A percentile compares a stretch with the other conserved stretches of the same genome.
Evolutionary conservation across 2,329 filamentous ascomycete genomes (phyloP).

Genomic region (Nigrospora oryzae): DNA sequence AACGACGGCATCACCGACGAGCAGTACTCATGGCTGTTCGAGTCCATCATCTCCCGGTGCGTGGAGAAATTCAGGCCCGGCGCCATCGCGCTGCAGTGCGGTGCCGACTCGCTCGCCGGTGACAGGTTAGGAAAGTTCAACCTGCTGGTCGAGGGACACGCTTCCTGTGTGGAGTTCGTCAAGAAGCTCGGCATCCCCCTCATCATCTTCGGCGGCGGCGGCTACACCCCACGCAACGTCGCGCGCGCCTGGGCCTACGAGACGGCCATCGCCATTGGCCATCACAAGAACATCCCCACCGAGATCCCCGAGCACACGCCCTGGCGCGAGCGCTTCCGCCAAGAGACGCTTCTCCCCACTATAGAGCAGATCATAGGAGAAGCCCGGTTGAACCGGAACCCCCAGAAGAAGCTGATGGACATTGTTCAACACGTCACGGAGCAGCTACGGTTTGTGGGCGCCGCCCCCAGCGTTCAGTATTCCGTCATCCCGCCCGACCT

Average conservation of each 20-base stretch:
- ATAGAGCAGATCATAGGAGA: slow-evolving; percentile 66
- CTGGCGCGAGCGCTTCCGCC: slow-evolving; percentile 81
- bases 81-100: slow-evolving; percentile 91
- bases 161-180: slow-evolving; percentile 81
- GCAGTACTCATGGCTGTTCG: slow-evolving; percentile 81
- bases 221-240: slow-evolving; percentile 94
- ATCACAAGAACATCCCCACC: slow-evolving; percentile 59
- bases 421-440: slow-evolving; percentile 74
- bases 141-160: slow-evolving; percentile 89
- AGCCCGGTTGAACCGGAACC: slow-evolving; percentile 68
- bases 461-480: slow-evolving; percentile 82
- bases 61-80: slow-evolving; percentile 79
- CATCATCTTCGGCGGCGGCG: slow-evolving; percentile 86
- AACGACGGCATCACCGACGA: slow-evolving; percentile 87
- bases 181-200: slow-evolving; percentile 75
- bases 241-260: slow-evolving; percentile 96
- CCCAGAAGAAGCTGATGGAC: slow-evolving; percentile 64
- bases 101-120: slow-evolving; percentile 87
- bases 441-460: slow-evolving; percentile 77
- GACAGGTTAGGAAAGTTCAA: slow-evolving; percentile 95
- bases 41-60: slow-evolving; percentile 68
- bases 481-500: slow-evolving; percentile 73
- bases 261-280: slow-evolving; percentile 79
- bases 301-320: slow-evolving; percentile 73
- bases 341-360: slow-evolving; percentile 80